A percentile compares a stretch with the other conserved stretches of the same genome.
Evolutionary conservation across 1,284 basidiomycete species (phyloP).

Genomic region (Athelia psychrophila): DNA sequence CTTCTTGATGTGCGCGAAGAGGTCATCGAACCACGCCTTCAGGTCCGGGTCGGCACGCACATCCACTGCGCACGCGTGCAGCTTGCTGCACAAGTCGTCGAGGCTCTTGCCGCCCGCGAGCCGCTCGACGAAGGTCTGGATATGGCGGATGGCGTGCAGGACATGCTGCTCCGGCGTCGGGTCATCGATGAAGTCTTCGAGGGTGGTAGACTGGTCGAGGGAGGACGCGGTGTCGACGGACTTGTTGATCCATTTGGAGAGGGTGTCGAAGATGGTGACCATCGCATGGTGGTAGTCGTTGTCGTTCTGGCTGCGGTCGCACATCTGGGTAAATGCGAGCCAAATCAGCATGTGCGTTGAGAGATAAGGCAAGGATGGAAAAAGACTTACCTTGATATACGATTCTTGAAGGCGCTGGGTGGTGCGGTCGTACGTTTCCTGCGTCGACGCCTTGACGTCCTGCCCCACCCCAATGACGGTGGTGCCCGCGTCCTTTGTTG

Average conservation of each 20-base stretch:
- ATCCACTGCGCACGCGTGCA: conserved; percentile 40
- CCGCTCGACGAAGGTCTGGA: conserved; percentile 48
- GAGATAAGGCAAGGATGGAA: accelerated
- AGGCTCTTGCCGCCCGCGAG: conserved; percentile 43
- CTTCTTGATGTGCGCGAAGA: conserved; percentile 40
- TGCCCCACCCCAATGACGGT: conserved; percentile 53
- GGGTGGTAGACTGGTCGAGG: conserved; percentile 36
- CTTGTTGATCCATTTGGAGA: conserved; percentile 53
- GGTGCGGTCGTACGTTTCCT: conserved; percentile 43
- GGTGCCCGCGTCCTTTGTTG: conserved; percentile 52
- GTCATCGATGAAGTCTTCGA: conserved; percentile 55
- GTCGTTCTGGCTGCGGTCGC: conserved; percentile 59
- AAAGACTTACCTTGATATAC: conserved; percentile 43
- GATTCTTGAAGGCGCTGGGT: conserved; percentile 42
- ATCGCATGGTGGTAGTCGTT: conserved; percentile 53
- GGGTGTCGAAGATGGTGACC: conserved; percentile 49
- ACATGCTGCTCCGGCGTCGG: conserved; percentile 56
- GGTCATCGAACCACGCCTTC: conserved; percentile 46
- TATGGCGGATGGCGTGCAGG: conserved; percentile 40
- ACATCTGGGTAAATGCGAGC: conserved; percentile 41
- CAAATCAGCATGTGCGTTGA: background rate
- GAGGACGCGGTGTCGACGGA: conserved; percentile 48
- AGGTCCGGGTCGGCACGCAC: conserved; percentile 44
- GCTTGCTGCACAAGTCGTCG: conserved; percentile 35
- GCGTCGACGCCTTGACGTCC: conserved; percentile 31